Evolutionary conservation across 352 stramenopile genomes (phyloP).

Genomic region (Pythium aristosporum): DNA sequence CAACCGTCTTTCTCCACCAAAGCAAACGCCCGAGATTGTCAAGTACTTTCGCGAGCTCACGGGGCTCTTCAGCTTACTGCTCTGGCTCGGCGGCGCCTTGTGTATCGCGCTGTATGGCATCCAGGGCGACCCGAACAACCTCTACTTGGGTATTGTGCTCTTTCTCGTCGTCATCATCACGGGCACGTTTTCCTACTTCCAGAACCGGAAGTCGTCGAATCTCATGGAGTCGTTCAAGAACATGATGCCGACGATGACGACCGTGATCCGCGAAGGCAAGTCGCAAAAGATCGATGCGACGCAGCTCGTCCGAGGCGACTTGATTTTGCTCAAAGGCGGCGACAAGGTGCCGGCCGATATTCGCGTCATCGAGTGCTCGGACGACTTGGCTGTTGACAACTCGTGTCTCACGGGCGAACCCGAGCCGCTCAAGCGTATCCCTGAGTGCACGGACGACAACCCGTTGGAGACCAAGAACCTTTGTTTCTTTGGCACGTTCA

Average conservation of each 20-base stretch:
- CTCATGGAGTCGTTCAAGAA: constrained; percentile 87
- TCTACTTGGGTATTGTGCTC: constrained; percentile 76
- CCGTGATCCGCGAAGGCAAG: constrained; percentile 75
- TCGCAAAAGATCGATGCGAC: constrained; percentile 74
- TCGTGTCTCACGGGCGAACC: constrained; percentile 84
- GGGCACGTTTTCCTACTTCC: constrained; percentile 69
- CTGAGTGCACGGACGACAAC: constrained; percentile 74
- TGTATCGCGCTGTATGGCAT: constrained; percentile 67
- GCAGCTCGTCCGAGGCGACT: constrained; percentile 84
- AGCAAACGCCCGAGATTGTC: constrained; percentile 70
- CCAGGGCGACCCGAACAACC: constrained; percentile 69
- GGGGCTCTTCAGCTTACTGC: constrained; percentile 66
- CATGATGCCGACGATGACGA: constrained; percentile 83
- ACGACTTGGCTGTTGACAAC: constrained; percentile 92
- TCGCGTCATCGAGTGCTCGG: constrained; percentile 91
- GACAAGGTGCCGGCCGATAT: constrained; percentile 96
- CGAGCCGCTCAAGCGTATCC: constrained; percentile 84
- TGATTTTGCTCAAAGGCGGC: constrained; percentile 86
- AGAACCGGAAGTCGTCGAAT: constrained; percentile 78
- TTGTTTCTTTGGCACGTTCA: constrained; percentile 80
- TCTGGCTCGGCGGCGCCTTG: constrained; percentile 61
- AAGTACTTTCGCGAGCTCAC: constrained; percentile 77
- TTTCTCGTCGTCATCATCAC: constrained; percentile 77
- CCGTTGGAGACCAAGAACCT: constrained; percentile 83
- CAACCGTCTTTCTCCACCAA: constrained; percentile 67